Percentiles rank a stretch among this genome's conserved stretches.
Evolutionary conservation across 139 green algal genomes (phyloP).

Genomic region (Eudorina sp.): DNA sequence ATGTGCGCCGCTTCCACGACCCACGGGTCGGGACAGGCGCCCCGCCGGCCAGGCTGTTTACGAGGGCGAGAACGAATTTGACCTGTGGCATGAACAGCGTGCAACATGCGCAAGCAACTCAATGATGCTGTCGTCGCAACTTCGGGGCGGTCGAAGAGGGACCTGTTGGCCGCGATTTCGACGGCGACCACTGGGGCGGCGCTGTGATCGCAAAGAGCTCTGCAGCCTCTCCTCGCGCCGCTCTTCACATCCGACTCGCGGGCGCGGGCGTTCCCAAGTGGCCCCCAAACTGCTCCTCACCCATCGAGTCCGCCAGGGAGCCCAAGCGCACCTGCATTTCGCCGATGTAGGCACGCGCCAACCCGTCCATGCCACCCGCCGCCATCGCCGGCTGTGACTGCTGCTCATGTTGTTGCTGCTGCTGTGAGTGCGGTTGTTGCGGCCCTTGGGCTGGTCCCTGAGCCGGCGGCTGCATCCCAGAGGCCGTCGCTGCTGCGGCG

Average conservation of each 20-base stretch:
- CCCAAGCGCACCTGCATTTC: slow-evolving; percentile 60
- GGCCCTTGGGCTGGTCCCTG: neutral
- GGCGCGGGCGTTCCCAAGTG: too few species aligned
- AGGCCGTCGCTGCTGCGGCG: neutral
- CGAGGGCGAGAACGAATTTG: slow-evolving; percentile 24
- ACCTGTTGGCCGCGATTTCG: too few species aligned
- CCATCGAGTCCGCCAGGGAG: too few species aligned
- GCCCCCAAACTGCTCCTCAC: too few species aligned
- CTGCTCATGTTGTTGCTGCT: neutral
- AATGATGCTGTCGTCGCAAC: too few species aligned
- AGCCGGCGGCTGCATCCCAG: neutral
- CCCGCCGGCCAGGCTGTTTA: slow-evolving; percentile 41
- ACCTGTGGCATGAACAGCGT: neutral
- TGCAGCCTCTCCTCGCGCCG: too few species aligned
- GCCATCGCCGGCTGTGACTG: neutral
- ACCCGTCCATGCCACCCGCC: neutral
- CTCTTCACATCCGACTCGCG: too few species aligned
- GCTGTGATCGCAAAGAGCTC: too few species aligned
- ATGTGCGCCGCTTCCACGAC: slow-evolving; percentile 62
- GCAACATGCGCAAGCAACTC: too few species aligned
- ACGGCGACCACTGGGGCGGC: too few species aligned
- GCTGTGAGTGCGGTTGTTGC: slow-evolving; percentile 22
- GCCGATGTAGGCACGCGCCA: slow-evolving; percentile 56
- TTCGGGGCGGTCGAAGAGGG: too few species aligned
- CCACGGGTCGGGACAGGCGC: slow-evolving; percentile 58